Conservation (phyloP, 495 filamentous ascomycete genomes). For the Penicillium alfredii region DNA sequence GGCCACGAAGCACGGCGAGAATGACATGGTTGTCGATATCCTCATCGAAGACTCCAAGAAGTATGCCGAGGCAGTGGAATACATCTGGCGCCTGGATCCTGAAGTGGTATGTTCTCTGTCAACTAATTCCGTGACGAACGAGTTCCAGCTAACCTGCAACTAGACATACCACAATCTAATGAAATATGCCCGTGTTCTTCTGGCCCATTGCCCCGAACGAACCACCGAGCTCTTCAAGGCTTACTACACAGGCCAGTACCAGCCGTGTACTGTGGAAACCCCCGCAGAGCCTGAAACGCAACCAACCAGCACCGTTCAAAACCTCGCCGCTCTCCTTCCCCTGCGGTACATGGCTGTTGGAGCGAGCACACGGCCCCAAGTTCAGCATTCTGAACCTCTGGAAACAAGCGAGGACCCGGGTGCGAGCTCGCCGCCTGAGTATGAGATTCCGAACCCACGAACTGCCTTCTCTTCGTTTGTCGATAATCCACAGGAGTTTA, state of each 20-base stretch:
- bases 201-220: conserved; percentile 73
- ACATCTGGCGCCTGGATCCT: conserved; percentile 84
- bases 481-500: conserved; percentile 85
- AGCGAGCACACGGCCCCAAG: conserved; percentile 37
- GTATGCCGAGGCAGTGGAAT: conserved; percentile 81
- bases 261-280: conserved; percentile 57
- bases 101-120: conserved; percentile 64
- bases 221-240: conserved; percentile 84
- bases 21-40: conserved; percentile 90
- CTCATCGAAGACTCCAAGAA: conserved; percentile 90
- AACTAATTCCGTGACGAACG: not conserved
- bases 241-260: conserved; percentile 85
- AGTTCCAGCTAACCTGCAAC: not conserved
- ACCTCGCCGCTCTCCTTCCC: conserved; percentile 74
- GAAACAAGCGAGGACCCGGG: conserved; percentile 22
- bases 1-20: conserved; percentile 88
- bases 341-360: conserved; percentile 75
- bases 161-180: conserved; percentile 85
- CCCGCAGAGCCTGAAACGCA: conserved; percentile 48
- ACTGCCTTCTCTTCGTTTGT: conserved; percentile 96
- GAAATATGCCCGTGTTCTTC: conserved; percentile 87
- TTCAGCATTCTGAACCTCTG: conserved; percentile 26
- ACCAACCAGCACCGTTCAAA: conserved; percentile 68
- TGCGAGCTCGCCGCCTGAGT: conserved; percentile 21
- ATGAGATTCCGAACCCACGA: conserved; percentile 65